Conservation (phyloP, 75 land plant species). For the Isoetes taiwanensis region DNA sequence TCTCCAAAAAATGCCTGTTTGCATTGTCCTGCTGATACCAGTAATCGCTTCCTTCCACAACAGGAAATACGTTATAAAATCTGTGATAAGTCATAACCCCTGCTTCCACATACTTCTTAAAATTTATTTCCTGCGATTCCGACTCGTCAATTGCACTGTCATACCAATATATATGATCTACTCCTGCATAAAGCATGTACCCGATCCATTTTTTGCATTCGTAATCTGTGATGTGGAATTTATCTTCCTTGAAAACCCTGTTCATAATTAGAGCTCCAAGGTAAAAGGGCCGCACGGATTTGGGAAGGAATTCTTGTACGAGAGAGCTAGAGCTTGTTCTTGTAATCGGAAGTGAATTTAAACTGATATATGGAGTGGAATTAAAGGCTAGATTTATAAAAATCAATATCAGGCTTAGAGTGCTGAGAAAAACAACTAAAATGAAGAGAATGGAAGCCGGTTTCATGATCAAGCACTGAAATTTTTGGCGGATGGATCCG, state of each 20-base stretch:
- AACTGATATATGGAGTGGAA: no score
- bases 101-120: not conserved
- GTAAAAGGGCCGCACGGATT: not conserved
- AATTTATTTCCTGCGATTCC: constrained; percentile 6
- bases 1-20: constrained; percentile 7
- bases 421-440: no score
- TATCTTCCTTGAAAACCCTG: constrained; percentile 12
- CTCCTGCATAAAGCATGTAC: constrained; percentile 15
- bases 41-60: not conserved
- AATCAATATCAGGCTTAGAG: no score
- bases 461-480: no score
- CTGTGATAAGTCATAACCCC: constrained; percentile 14
- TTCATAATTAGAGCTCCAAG: constrained; percentile 12
- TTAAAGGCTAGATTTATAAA: no score
- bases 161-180: constrained; percentile 20
- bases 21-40: constrained; percentile 15
- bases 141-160: constrained; percentile 7
- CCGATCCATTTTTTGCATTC: constrained; percentile 19
- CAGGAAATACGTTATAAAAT: constrained; percentile 4
- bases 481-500: no score
- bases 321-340: no score
- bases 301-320: no score
- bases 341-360: no score
- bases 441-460: no score
- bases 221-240: not conserved